phyloP scores from a whole-genome alignment of 176 grass and related monocot genomes.

The Musa beccarii region DNA sequence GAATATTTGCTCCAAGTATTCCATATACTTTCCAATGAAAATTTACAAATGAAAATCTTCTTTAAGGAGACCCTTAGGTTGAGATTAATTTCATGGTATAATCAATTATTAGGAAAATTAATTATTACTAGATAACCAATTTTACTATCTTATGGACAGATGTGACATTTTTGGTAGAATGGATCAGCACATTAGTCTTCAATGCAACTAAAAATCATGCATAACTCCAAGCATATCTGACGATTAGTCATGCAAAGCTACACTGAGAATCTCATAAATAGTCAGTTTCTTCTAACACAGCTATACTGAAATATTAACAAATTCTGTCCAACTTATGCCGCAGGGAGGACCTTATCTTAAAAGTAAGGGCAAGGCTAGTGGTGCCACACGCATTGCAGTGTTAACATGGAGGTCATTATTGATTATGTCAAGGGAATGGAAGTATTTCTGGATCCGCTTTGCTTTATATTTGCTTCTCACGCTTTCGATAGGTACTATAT shows the following conservation, averaged over 20 bases:
- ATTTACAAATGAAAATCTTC: too few relatives aligned
- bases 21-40: too few relatives aligned
- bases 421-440: slow-evolving; percentile 94
- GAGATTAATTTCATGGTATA: too few relatives aligned
- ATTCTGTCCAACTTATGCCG: slow-evolving; percentile 20
- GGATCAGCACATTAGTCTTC: not conserved
- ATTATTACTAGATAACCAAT: too few relatives aligned
- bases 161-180: not conserved
- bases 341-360: slow-evolving; percentile 83
- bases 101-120: too few relatives aligned
- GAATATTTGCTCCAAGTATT: too few relatives aligned
- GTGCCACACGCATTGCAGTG: slow-evolving; percentile 48
- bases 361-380: slow-evolving; percentile 60
- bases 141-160: not conserved
- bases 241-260: not conserved
- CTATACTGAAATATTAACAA: not conserved
- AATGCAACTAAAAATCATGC: not conserved
- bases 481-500: slow-evolving; percentile 68
- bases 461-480: slow-evolving; percentile 61
- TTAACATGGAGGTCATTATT: slow-evolving; percentile 85
- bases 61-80: too few relatives aligned
- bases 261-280: too few relatives aligned
- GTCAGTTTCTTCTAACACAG: not conserved
- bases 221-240: not conserved
- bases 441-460: slow-evolving; percentile 89